phyloP scores from a whole-genome alignment of 495 filamentous ascomycete species.

The Aspergillus leporis region DNA sequence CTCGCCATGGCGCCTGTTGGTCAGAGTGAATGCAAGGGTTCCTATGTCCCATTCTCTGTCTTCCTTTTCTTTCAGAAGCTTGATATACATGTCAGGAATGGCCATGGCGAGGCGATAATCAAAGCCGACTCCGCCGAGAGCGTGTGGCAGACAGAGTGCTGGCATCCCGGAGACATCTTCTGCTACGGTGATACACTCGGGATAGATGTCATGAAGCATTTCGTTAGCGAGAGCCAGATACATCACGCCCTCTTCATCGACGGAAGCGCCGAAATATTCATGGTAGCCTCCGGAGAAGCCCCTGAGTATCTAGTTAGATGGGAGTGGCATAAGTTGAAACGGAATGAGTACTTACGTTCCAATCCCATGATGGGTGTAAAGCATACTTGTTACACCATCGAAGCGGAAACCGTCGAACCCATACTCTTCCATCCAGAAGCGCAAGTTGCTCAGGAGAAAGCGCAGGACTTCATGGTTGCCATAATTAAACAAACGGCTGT shows the following conservation, averaged over 20 bases:
- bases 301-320: conserved; percentile 41
- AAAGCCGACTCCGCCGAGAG: conserved; percentile 89
- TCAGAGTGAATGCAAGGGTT: conserved; percentile 79
- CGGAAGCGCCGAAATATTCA: conserved; percentile 89
- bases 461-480: conserved; percentile 90
- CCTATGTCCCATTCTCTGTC: conserved; percentile 94
- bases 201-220: conserved; percentile 87
- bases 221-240: conserved; percentile 98
- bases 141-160: conserved; percentile 81
- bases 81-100: conserved; percentile 98
- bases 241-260: conserved; percentile 94
- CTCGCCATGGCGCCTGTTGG: conserved; percentile 91
- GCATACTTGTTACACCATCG: conserved; percentile 97
- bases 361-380: conserved; percentile 94
- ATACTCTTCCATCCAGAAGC: conserved; percentile 99
- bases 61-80: conserved; percentile 88
- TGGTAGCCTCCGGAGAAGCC: conserved; percentile 98
- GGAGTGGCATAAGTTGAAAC: neutral
- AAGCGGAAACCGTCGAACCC: conserved; percentile 96
- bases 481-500: conserved; percentile 96
- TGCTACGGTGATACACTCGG: conserved; percentile 83
- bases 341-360: conserved; percentile 73
- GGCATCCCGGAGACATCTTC: conserved; percentile 99
- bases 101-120: conserved; percentile 99
- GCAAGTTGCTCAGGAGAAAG: conserved; percentile 90